A percentile compares a stretch with the other conserved stretches of the same genome.
Conservation (phyloP, 2,329 filamentous ascomycete species). For the Neonectria magnoliae region DNA sequence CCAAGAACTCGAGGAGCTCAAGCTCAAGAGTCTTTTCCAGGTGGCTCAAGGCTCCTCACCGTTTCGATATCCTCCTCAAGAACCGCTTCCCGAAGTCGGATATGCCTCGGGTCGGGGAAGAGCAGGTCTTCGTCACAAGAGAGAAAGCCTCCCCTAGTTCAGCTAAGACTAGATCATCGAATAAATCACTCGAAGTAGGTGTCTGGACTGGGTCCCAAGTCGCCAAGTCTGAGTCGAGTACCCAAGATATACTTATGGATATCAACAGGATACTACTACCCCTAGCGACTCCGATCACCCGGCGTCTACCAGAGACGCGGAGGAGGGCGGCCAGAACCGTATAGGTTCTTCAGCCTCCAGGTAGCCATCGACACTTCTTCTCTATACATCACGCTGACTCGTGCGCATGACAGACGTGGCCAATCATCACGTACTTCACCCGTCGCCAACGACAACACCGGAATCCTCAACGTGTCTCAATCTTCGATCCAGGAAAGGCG, state of each 20-base stretch:
- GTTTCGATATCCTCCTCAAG: slow-evolving; percentile 25
- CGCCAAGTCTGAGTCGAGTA: no score
- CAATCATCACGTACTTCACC: slow-evolving; percentile 27
- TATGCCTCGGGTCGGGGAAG: slow-evolving; percentile 40
- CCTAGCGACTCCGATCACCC: slow-evolving; percentile 20
- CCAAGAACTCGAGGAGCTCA: slow-evolving; percentile 20
- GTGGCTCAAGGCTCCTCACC: slow-evolving; percentile 24
- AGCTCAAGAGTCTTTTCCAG: slow-evolving; percentile 22
- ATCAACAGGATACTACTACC: slow-evolving; percentile 9
- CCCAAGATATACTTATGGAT: neutral
- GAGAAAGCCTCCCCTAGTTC: slow-evolving; percentile 33
- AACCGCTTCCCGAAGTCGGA: slow-evolving; percentile 38
- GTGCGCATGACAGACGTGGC: slow-evolving; percentile 15
- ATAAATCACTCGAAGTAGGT: slow-evolving; percentile 21
- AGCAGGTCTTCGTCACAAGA: slow-evolving; percentile 35
- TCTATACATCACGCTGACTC: neutral
- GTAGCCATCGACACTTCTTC: slow-evolving; percentile 15
- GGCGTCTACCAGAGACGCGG: slow-evolving; percentile 33
- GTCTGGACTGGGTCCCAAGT: neutral
- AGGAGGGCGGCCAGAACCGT: slow-evolving; percentile 38
- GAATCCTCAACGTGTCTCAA: slow-evolving; percentile 34
- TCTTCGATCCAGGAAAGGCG: slow-evolving; percentile 23
- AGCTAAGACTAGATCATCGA: slow-evolving; percentile 20
- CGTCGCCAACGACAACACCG: slow-evolving; percentile 22
- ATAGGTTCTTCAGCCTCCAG: slow-evolving; percentile 35